A percentile compares a stretch with the other conserved stretches of the same genome.
These are phyloP conservation scores for Suhomyces terraborum DNA, from an alignment of 1,139 yeast genomes.

Conservation along the genomic window DNA sequence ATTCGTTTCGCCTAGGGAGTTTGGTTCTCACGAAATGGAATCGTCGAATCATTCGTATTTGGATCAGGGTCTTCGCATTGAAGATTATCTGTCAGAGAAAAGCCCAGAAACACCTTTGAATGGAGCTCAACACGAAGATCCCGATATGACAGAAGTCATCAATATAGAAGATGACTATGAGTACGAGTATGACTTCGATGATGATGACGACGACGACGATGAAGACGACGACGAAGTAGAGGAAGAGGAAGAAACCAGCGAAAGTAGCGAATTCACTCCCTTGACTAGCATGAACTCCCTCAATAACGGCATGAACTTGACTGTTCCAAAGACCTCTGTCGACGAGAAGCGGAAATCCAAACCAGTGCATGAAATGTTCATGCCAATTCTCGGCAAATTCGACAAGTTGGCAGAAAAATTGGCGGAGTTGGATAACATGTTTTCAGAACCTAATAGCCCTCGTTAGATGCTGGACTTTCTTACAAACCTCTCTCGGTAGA, in stretches of 20 bases:
- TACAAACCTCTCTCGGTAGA: background rate
- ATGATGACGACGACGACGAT: conserved; percentile 20
- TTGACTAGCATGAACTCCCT: conserved; percentile 44
- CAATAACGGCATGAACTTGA: conserved; percentile 19
- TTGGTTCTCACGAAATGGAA: background rate
- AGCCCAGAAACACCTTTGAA: conserved; percentile 7
- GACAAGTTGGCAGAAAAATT: conserved; percentile 49
- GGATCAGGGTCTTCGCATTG: background rate
- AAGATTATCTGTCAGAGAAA: background rate
- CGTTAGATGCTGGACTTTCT: background rate
- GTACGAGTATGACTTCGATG: conserved; percentile 21
- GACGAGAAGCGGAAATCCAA: conserved; percentile 31
- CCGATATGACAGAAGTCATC: conserved; percentile 6
- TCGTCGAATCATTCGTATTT: background rate
- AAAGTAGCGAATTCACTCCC: conserved; percentile 30
- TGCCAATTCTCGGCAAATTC: conserved; percentile 50
- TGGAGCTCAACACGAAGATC: conserved; percentile 4
- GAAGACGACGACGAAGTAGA: conserved; percentile 20
- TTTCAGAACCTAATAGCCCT: conserved; percentile 7
- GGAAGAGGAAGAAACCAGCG: conserved; percentile 14
- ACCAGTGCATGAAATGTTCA: conserved; percentile 47
- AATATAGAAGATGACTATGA: conserved; percentile 17
- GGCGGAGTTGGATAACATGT: conserved; percentile 42
- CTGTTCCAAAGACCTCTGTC: conserved; percentile 12
- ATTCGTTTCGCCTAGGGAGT: background rate